Evolutionary conservation across 1,284 basidiomycete genomes (phyloP).

Genomic region (Ganoderma resinaceum): DNA sequence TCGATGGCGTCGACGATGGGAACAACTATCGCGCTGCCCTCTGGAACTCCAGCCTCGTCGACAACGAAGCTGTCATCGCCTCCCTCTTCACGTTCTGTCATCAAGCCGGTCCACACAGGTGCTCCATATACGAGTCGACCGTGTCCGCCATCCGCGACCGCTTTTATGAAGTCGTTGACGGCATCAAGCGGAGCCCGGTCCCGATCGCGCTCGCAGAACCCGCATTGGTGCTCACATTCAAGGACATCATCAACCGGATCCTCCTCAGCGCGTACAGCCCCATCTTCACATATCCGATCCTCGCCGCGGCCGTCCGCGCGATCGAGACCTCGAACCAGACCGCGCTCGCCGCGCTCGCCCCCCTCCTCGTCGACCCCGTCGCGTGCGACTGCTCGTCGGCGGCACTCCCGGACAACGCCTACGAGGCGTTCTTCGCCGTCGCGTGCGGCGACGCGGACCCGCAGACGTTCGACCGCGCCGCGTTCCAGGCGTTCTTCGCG

Average conservation of each 20-base stretch:
- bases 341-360: constrained; percentile 37
- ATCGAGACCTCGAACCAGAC: constrained; percentile 45
- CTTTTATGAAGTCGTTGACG: constrained; percentile 35
- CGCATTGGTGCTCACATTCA: constrained; percentile 23
- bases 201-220: constrained; percentile 32
- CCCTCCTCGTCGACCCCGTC: constrained; percentile 22
- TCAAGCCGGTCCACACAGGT: constrained; percentile 45
- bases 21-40: constrained; percentile 32
- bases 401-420: constrained; percentile 19
- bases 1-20: constrained; percentile 42
- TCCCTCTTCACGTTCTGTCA: constrained; percentile 47
- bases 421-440: constrained; percentile 43
- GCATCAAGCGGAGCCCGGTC: constrained; percentile 40
- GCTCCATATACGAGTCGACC: constrained; percentile 46
- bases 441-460: constrained; percentile 50
- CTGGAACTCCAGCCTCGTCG: constrained; percentile 36
- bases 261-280: constrained; percentile 47
- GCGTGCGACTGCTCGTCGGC: constrained; percentile 43
- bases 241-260: constrained; percentile 34
- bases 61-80: constrained; percentile 38
- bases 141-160: constrained; percentile 36
- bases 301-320: constrained; percentile 47
- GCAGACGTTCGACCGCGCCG: constrained; percentile 29
- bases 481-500: constrained; percentile 30
- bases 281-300: constrained; percentile 38